phyloP scores from a whole-genome alignment of 441 rosid species.

The Brassica hybrid region DNA sequence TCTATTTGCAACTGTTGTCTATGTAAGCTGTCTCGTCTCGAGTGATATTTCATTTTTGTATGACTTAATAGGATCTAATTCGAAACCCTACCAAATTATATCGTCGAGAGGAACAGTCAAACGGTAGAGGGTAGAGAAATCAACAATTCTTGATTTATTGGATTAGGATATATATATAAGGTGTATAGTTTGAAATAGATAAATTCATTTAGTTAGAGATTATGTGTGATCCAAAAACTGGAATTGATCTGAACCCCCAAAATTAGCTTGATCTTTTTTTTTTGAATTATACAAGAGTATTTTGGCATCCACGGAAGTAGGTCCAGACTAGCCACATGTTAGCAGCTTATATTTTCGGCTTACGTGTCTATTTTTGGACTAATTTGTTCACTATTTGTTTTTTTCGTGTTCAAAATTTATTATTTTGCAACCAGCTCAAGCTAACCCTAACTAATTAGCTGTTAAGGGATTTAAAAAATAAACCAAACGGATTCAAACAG shows the following conservation, averaged over 20 bases:
- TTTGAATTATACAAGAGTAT: too few species aligned
- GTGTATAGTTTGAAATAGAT: background rate
- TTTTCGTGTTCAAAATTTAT: background rate
- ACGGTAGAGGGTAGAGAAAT: background rate
- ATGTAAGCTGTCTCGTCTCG: slow-evolving; percentile 32
- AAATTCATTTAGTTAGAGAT: background rate
- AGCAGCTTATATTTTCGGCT: too few species aligned
- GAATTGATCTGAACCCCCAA: background rate
- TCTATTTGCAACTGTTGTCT: slow-evolving; percentile 33
- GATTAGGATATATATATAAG: background rate
- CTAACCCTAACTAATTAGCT: background rate
- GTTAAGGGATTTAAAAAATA: background rate
- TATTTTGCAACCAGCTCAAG: background rate
- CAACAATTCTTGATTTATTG: slow-evolving; percentile 3
- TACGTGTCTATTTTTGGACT: background rate
- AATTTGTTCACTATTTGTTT: background rate
- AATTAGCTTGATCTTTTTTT: too few species aligned
- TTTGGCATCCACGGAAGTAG: too few species aligned
- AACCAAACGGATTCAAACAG: background rate
- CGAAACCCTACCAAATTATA: slow-evolving; percentile 10
- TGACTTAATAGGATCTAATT: background rate
- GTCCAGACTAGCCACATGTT: too few species aligned
- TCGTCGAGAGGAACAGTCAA: slow-evolving; percentile 21
- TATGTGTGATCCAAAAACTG: background rate
- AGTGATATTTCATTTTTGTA: slow-evolving; percentile 5